Percentiles rank a stretch among this genome's conserved stretches.
Conservation (phyloP, 345 rosid species). For the Nasturtium officinale region DNA sequence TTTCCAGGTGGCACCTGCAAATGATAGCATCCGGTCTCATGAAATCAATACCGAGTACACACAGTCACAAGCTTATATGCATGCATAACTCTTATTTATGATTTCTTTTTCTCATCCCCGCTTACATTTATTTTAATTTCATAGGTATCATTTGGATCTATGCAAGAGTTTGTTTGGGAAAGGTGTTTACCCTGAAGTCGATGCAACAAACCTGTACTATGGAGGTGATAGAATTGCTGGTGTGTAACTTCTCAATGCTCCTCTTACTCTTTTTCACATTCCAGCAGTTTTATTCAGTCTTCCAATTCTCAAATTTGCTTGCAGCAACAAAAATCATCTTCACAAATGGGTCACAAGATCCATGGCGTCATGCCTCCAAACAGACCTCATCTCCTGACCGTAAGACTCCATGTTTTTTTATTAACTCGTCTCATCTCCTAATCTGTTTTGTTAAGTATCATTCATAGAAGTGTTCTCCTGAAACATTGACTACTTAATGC, state of each 20-base stretch:
- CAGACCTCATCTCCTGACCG: constrained; percentile 77
- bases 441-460: constrained; percentile 44
- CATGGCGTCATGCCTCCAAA: constrained; percentile 99
- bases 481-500: constrained; percentile 1
- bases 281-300: neutral
- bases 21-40: constrained; percentile 85
- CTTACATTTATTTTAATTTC: constrained; percentile 7
- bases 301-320: constrained; percentile 35
- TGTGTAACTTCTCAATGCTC: constrained; percentile 35
- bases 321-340: constrained; percentile 84
- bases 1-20: constrained; percentile 93
- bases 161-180: constrained; percentile 82
- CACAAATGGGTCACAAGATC: constrained; percentile 96
- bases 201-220: constrained; percentile 79
- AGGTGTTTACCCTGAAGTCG: constrained; percentile 79
- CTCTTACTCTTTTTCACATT: constrained; percentile 15
- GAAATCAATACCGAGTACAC: constrained; percentile 69
- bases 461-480: constrained; percentile 24
- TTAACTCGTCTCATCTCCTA: too few species aligned
- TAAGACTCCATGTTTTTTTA: constrained; percentile 45
- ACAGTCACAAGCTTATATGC: neutral
- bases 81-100: neutral
- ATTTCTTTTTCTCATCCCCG: neutral
- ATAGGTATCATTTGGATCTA: constrained; percentile 87
- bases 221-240: constrained; percentile 91